These are phyloP conservation scores for Pezicula rhizophila DNA, from an alignment of 2,329 filamentous ascomycete genomes.

Conservation along the genomic window DNA sequence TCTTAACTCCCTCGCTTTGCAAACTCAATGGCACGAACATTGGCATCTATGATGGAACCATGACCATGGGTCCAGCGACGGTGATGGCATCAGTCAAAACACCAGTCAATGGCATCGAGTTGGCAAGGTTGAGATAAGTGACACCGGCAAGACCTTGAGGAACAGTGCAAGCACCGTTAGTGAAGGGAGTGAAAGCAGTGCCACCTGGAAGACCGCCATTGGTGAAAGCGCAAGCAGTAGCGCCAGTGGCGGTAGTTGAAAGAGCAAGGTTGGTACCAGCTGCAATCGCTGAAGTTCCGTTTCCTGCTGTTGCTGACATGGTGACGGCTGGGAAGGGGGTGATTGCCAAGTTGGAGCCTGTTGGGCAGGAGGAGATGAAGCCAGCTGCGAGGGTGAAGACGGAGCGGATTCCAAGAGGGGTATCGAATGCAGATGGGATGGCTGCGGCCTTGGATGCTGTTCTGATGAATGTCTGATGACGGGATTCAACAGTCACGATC, in stretches of 20 bases:
- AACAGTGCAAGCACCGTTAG: slow-evolving; percentile 49
- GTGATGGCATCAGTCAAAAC: slow-evolving; percentile 56
- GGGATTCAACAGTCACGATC: slow-evolving; percentile 67
- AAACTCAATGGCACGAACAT: no score
- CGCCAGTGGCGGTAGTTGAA: slow-evolving; percentile 44
- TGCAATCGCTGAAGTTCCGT: slow-evolving; percentile 32
- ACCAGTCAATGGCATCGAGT: slow-evolving; percentile 40
- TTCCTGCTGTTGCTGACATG: slow-evolving; percentile 39
- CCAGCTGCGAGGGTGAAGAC: slow-evolving; percentile 69
- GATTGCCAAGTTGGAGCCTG: slow-evolving; percentile 57
- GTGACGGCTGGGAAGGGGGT: slow-evolving; percentile 55
- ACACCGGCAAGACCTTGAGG: slow-evolving; percentile 58
- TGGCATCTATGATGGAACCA: slow-evolving; percentile 29
- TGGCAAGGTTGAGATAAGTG: slow-evolving; percentile 63
- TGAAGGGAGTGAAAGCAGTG: slow-evolving; percentile 53
- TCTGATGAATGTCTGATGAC: slow-evolving; percentile 70
- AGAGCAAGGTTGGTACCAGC: slow-evolving; percentile 41
- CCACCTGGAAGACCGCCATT: slow-evolving; percentile 52
- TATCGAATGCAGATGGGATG: slow-evolving; percentile 65
- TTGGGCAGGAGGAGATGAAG: slow-evolving; percentile 67
- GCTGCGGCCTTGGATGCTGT: slow-evolving; percentile 50
- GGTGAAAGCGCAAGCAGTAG: slow-evolving; percentile 61
- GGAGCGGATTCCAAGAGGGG: slow-evolving; percentile 58
- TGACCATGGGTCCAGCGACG: slow-evolving; percentile 57
- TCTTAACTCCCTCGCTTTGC: not conserved